Conservation (phyloP, 116 monocot genomes). For the Iris pallida region DNA sequence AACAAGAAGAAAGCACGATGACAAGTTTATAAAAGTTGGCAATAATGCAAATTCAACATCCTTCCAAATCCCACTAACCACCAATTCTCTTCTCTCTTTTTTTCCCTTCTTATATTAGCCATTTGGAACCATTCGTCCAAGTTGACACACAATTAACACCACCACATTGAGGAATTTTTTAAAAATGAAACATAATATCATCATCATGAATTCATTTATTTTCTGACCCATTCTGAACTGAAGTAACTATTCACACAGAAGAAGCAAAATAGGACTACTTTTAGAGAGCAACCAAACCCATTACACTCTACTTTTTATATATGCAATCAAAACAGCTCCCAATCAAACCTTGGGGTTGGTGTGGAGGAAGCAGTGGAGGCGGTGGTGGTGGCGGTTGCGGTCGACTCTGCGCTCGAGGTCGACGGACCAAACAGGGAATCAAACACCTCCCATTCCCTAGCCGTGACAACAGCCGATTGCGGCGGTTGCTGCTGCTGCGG, state of each 20-base stretch:
- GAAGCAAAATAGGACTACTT: neutral
- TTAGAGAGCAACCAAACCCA: neutral
- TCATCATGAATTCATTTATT: neutral
- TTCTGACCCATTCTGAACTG: neutral
- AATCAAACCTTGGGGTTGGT: slow-evolving; percentile 31
- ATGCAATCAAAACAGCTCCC: slow-evolving; percentile 42
- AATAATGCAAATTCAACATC: slow-evolving; percentile 2
- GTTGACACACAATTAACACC: neutral
- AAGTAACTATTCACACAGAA: slow-evolving; percentile 13
- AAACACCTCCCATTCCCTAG: slow-evolving; percentile 53
- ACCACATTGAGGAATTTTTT: too few species aligned
- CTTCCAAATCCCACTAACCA: neutral
- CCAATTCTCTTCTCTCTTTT: neutral
- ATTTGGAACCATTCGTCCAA: slow-evolving; percentile 6
- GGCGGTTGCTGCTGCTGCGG: slow-evolving; percentile 20
- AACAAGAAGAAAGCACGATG: neutral
- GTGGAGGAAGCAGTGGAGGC: slow-evolving; percentile 22
- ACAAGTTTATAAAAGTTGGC: neutral
- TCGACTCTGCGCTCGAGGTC: slow-evolving; percentile 20
- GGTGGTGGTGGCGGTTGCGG: slow-evolving; percentile 29
- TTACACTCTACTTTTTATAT: neutral
- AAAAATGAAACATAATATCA: too few species aligned
- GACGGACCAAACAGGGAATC: slow-evolving; percentile 39
- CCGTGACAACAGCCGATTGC: slow-evolving; percentile 14
- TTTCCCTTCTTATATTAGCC: neutral